These are phyloP conservation scores for Trichoderma sp. DNA, from an alignment of 2,329 filamentous ascomycete species.

Conservation along the genomic window DNA sequence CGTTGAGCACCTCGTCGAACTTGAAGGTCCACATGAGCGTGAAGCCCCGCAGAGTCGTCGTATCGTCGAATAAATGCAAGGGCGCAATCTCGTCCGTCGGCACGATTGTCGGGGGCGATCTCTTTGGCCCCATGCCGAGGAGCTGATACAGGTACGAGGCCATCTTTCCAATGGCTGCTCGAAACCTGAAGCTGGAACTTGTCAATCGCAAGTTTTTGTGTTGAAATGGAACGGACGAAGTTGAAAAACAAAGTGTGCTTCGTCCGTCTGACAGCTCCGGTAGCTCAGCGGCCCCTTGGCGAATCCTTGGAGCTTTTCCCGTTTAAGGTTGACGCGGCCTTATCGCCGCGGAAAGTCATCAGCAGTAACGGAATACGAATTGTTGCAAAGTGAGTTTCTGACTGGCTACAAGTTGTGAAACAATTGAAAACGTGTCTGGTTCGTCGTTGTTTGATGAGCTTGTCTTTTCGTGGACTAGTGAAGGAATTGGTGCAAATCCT, in stretches of 20 bases:
- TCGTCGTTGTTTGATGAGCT: background rate
- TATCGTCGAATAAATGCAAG: slow-evolving; percentile 6
- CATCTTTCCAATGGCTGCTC: background rate
- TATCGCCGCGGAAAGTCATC: background rate
- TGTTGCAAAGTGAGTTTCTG: background rate
- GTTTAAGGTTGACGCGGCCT: background rate
- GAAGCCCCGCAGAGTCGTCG: background rate
- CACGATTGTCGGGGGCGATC: background rate
- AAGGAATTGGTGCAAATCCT: background rate
- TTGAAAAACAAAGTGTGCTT: background rate
- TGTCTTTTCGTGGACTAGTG: background rate
- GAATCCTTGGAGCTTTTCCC: background rate
- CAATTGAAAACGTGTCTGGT: background rate
- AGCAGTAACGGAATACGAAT: background rate
- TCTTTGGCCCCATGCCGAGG: background rate
- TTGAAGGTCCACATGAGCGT: slow-evolving; percentile 14
- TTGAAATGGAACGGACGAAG: background rate
- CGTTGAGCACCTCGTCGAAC: slow-evolving; percentile 7
- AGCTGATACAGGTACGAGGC: background rate
- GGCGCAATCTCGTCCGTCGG: slow-evolving; percentile 10
- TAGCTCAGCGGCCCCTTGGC: background rate
- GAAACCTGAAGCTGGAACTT: fast-evolving
- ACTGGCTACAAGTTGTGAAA: background rate
- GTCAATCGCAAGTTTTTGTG: background rate
- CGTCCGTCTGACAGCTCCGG: background rate